Percentiles rank a stretch among this genome's conserved stretches.
These are phyloP conservation scores for Medicago arabica DNA, from an alignment of 306 rosid species.

Conservation along the genomic window DNA sequence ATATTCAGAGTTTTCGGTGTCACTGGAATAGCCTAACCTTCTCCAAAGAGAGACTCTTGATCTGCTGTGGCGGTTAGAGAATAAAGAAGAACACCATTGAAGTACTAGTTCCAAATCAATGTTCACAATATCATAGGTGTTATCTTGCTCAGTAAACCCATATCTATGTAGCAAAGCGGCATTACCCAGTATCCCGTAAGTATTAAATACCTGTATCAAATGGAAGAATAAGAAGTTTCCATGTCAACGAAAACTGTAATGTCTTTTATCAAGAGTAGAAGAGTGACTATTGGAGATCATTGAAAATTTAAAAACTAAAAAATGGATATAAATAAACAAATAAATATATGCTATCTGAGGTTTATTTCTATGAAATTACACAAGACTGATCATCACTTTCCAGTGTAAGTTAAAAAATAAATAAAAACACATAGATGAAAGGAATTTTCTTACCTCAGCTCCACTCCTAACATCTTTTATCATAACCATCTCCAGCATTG, in stretches of 20 bases:
- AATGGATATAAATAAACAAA: not conserved
- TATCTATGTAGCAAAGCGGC: slow-evolving; percentile 96
- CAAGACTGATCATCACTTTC: slow-evolving; percentile 5
- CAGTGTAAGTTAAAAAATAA: not conserved
- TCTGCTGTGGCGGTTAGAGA: slow-evolving; percentile 70
- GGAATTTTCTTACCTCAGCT: slow-evolving; percentile 61
- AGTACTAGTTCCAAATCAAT: slow-evolving; percentile 76
- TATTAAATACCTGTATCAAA: slow-evolving; percentile 72
- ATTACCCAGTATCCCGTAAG: slow-evolving; percentile 82
- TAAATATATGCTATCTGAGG: slow-evolving; percentile 6
- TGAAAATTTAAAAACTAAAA: slow-evolving; percentile 13
- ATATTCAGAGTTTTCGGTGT: slow-evolving; percentile 64
- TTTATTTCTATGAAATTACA: slow-evolving; percentile 1
- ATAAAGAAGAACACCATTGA: slow-evolving; percentile 67
- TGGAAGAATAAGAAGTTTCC: slow-evolving; percentile 22
- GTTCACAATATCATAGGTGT: slow-evolving; percentile 78
- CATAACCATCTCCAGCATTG: slow-evolving; percentile 80
- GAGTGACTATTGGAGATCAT: slow-evolving; percentile 2
- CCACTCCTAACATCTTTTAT: slow-evolving; percentile 79
- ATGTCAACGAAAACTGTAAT: not conserved
- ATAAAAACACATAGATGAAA: not conserved
- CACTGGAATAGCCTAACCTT: slow-evolving; percentile 65
- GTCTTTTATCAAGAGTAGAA: slow-evolving; percentile 14
- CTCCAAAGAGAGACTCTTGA: slow-evolving; percentile 80
- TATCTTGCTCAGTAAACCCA: slow-evolving; percentile 87